Evolutionary conservation across 148 eudicot genomes (phyloP), one percentile per base, ranked within the genome.

Genomic region (Selenicereus undatus): DNA sequence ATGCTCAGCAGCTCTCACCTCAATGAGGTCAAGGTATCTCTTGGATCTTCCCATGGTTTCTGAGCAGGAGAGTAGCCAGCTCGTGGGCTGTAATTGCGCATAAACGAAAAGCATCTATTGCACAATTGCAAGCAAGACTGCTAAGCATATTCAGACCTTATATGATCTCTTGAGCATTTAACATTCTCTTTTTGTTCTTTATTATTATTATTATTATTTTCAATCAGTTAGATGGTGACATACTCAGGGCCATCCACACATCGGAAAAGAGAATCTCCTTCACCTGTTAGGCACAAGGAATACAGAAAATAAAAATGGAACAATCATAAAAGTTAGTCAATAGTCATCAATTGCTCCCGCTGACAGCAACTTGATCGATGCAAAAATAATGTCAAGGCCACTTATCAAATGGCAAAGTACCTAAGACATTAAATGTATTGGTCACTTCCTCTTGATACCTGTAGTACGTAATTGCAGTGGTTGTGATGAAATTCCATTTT

Each of bases 231-330:
- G 30, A 74, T 50, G 29, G 1, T 52, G 65, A 78, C 86, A 22
- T 84, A 84, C 86, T 78, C 74, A 26, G 82, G 73, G 65, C 81
- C 72, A 50, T 84, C 81, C 52, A 78, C 36, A 16, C 79, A 78
- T 32, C 58, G 32, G 18, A 78, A 78, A 56, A 14, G 72, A 50
- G 22, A 42, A 78, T 74, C 73, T 74, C 76, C 77, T 71, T 71
- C 82, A 78, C 81, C 86, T 84, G 82, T 78, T 71, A 77, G 73
- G 68, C 17, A 74, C 73, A 76, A 36, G 66, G 43, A 51, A 80
- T 42, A 6, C 20, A 73, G 13, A 66, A 35, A 58, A 80, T 24
- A 71, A 60, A 64, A 10, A 51, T 80, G 80, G 52, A 84, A 73
- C 50, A 78, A 76, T 39, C 32, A 64, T 69, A 64, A 72, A 68